Evolutionary conservation across 306 rosid species (phyloP), one percentile per base, ranked within the genome.

Genomic region (Calophaca sinica): DNA sequence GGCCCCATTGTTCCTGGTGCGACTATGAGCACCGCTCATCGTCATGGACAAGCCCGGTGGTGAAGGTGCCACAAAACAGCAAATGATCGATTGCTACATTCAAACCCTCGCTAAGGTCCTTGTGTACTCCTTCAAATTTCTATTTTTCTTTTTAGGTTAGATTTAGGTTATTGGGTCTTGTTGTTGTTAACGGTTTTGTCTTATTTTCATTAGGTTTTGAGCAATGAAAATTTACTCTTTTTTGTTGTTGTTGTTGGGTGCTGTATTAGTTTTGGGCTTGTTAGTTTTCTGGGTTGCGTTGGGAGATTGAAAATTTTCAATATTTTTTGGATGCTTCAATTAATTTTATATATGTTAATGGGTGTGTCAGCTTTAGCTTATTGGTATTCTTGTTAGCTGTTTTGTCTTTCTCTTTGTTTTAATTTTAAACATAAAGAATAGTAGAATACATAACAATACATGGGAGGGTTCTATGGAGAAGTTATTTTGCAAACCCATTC

Each of bases 21-120:
- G 98, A 92, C 63, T 92, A 92, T 54, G 73, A 90, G 79, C 98
- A 92, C 71, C 90, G 91, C 96, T 92, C 68, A 86, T 92, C 36
- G 87, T 92, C 48, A 90, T 92, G 87, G 94, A 92, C 28, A 88
- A 90, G 67, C 98, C 96, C 12, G 96, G 96, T 0, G 98, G 98
- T 1, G 92, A 88, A 28, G 89, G 81, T 5, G 94, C 94, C 9
- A 59, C 86, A 11, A 92, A 92, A 77, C 87, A 92, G 46, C 79
- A 88, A 68, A 92, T 90, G 94, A 92, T 92, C 62, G 89, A 92
- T 44, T 88, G 89, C 52, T 90, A 90, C 20, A 9, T 92, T 28
- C 86, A 92, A 64, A 90, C 98, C 52, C 87, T 90, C 1, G 88
- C 94, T 13, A 86, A 86, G 68, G 82, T 92, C 13, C 38, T 92